These are phyloP conservation scores for Fusarium albosuccineum DNA, from an alignment of 2,329 filamentous ascomycete genomes.

Conservation along the genomic window DNA sequence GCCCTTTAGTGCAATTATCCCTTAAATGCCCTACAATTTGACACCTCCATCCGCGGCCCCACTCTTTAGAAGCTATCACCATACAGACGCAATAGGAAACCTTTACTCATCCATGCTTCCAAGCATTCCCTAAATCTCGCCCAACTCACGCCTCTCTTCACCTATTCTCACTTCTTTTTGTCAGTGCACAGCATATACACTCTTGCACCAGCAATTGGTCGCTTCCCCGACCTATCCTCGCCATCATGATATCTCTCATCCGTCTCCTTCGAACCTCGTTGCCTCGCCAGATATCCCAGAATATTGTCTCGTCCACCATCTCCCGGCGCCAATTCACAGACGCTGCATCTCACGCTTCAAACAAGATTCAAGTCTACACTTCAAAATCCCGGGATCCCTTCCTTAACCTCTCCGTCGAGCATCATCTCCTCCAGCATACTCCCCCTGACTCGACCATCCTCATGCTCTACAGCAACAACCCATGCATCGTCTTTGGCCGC, in stretches of 20 bases:
- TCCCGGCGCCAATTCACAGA: slow-evolving; percentile 52
- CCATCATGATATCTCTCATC: slow-evolving; percentile 26
- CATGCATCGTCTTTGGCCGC: slow-evolving; percentile 90
- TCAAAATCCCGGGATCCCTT: slow-evolving; percentile 80
- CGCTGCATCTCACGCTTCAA: slow-evolving; percentile 57
- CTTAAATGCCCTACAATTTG: too few relatives aligned
- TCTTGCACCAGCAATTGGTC: slow-evolving; percentile 2
- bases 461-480: slow-evolving; percentile 88
- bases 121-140: slow-evolving; percentile 6
- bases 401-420: slow-evolving; percentile 93
- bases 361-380: slow-evolving; percentile 75
- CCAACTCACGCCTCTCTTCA: slow-evolving; percentile 2
- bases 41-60: too few relatives aligned
- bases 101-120: slow-evolving; percentile 12
- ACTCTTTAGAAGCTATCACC: too few relatives aligned
- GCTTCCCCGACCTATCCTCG: not conserved
- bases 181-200: slow-evolving; percentile 1
- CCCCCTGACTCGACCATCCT: slow-evolving; percentile 80
- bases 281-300: slow-evolving; percentile 15
- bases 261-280: slow-evolving; percentile 22
- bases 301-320: slow-evolving; percentile 20
- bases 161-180: not conserved
- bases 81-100: too few relatives aligned
- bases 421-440: slow-evolving; percentile 84
- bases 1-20: too few relatives aligned